A percentile compares a stretch with the other conserved stretches of the same genome.
phyloP scores from a whole-genome alignment of 1,139 yeast species.

The Casaregolazyma suthepensis region DNA sequence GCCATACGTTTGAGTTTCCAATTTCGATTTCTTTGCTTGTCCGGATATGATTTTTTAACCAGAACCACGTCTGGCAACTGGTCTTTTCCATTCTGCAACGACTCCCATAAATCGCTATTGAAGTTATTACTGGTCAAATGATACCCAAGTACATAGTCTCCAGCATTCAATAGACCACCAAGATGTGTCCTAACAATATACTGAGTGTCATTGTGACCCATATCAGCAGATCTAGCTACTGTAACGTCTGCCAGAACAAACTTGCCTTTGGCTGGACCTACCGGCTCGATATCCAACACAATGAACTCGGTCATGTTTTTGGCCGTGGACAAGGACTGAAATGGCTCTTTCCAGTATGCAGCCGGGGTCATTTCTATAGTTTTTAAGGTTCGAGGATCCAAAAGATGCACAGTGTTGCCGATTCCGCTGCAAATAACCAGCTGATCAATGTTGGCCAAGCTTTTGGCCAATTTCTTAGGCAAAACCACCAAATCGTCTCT shows the following conservation, averaged over 20 bases:
- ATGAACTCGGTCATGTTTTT: slow-evolving; percentile 78
- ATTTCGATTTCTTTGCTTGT: slow-evolving; percentile 61
- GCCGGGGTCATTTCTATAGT: slow-evolving; percentile 66
- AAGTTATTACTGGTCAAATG: slow-evolving; percentile 77
- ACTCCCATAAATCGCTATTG: slow-evolving; percentile 83
- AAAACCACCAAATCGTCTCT: slow-evolving; percentile 91
- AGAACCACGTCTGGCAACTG: slow-evolving; percentile 74
- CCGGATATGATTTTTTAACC: slow-evolving; percentile 84
- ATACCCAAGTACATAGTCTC: slow-evolving; percentile 92
- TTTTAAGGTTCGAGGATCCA: slow-evolving; percentile 75
- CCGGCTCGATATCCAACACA: slow-evolving; percentile 90
- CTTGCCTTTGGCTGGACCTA: slow-evolving; percentile 73
- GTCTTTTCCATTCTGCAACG: slow-evolving; percentile 42
- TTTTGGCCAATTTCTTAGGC: slow-evolving; percentile 78
- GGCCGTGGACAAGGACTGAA: slow-evolving; percentile 67
- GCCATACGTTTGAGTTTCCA: slow-evolving; percentile 99
- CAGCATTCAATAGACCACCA: slow-evolving; percentile 93
- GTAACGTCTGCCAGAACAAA: slow-evolving; percentile 85
- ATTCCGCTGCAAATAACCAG: slow-evolving; percentile 70
- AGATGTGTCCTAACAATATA: slow-evolving; percentile 84
- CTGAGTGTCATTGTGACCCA: slow-evolving; percentile 78
- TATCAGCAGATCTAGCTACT: slow-evolving; percentile 79
- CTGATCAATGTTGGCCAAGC: slow-evolving; percentile 61
- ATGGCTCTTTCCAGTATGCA: slow-evolving; percentile 78
- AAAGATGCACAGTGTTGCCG: slow-evolving; percentile 73